Base-by-base conservation (phyloP, 192 early-diverging fungal genomes). In the Spinellus fusiger region DNA sequence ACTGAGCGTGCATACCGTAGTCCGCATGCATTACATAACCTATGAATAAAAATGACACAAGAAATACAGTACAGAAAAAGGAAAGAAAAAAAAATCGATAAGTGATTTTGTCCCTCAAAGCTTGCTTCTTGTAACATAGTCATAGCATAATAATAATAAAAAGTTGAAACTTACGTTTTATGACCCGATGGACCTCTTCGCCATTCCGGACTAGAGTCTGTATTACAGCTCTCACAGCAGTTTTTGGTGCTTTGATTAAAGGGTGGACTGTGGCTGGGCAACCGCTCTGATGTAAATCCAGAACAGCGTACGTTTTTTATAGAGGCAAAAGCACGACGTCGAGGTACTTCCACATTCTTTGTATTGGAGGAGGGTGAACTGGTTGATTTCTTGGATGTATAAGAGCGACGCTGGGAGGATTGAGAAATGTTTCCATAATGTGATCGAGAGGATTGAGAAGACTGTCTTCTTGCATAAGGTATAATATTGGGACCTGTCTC, bases 11-110 rank as follows among this genome's bases (percentile, higher is more conserved):
- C 56, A 47, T 70, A 70, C 40, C 69, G 56, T 38, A 70, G 25
- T 6, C 69, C 69, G 51, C 69, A 70, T 46, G 69, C 69, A 58
- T 70, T 70, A 55, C 69, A 70, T 28, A 70, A 58, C 31, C 69
- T 70, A 54, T n/a, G 46, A 26, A 50, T 5, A 37, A 18, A 44
- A 37, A 37, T 37, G 13, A 37, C 13, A 37, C 6, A 9, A 37
- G 6, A 37, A 37, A 13, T 37, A 37, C 6, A 37, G 13, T 37
- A 37, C 6, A 37, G 7, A 37, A 6, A 37, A 37, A 37, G 13
- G 35, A 37, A 5, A 37, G 5, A 37, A 9, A 37, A 9, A 37
- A 37, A 5, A 13, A 37, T 9, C 13, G 13, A 37, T 37, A 9
- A 37, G 5, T 37, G 13, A 9, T 37, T 37, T 37, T 37, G 13